A percentile compares a stretch with the other conserved stretches of the same genome.
These are phyloP conservation scores for Colletotrichum neosansevieriae DNA, from an alignment of 2,329 filamentous ascomycete species.

Conservation along the genomic window DNA sequence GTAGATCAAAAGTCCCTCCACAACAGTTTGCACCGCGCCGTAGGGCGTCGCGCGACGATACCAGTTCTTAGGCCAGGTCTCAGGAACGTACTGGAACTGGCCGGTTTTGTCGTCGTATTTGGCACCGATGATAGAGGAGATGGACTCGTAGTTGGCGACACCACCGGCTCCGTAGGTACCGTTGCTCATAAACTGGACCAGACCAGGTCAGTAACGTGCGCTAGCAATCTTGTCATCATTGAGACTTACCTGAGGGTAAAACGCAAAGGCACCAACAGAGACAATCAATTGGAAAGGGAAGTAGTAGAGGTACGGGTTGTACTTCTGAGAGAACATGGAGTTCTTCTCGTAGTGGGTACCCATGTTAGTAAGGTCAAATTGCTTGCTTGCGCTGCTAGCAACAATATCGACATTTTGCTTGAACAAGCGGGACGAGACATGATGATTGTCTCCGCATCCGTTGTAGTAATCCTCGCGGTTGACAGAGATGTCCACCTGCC, in stretches of 20 bases:
- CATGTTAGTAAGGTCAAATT: slow-evolving; percentile 34
- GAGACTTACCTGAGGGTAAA: slow-evolving; percentile 29
- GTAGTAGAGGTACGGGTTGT: slow-evolving; percentile 37
- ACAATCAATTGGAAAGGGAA: slow-evolving; percentile 32
- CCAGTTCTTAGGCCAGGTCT: slow-evolving; percentile 37
- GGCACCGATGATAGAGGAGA: slow-evolving; percentile 32
- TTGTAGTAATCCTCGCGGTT: slow-evolving; percentile 35
- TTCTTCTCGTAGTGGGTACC: slow-evolving; percentile 30
- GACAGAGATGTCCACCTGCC: slow-evolving; percentile 24
- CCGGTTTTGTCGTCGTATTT: slow-evolving; percentile 27
- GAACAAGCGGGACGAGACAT: slow-evolving; percentile 31
- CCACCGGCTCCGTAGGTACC: slow-evolving; percentile 28
- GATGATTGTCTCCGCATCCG: slow-evolving; percentile 35
- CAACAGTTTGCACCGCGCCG: slow-evolving; percentile 9
- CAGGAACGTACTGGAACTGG: slow-evolving; percentile 34
- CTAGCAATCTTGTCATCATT: neutral
- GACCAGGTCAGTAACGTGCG: neutral
- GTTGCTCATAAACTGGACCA: slow-evolving; percentile 29
- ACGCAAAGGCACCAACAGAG: slow-evolving; percentile 24
- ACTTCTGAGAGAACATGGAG: slow-evolving; percentile 29
- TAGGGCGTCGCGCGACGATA: slow-evolving; percentile 34
- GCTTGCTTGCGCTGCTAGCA: slow-evolving; percentile 19
- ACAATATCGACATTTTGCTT: slow-evolving; percentile 36
- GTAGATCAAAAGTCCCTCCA: slow-evolving; percentile 26
- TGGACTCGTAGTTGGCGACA: slow-evolving; percentile 34